Evolutionary conservation across 768 basidiomycete species (phyloP), one percentile per base, ranked within the genome.

Genomic region (Artomyces pyxidatus): DNA sequence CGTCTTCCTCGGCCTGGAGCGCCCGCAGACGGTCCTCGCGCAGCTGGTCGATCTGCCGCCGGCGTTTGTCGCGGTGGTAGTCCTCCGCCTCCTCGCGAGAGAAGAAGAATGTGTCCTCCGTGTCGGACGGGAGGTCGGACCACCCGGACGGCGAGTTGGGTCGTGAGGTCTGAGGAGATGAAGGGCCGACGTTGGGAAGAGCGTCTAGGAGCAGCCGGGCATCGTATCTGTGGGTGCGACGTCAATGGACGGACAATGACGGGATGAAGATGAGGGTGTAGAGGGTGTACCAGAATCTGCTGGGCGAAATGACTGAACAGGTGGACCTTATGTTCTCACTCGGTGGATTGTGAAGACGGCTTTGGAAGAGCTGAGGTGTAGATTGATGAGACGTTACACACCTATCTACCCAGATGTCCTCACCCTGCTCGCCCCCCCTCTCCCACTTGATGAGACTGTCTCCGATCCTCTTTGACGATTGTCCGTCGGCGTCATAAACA

Each of bases 91-190:
- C 90, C 6, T 73, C 71, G 0, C 75, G 75, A 0, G 79, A 72
- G 52, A 93, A 75, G 67, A 87, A 88, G 65, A 91, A 94, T 0
- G 77, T 84, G 56, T 94, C 90, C 67, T 93, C 91, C 4, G 79
- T 62, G 58, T 93, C 90, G 0, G 90, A 91, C 4, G 89, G 83
- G 2, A 93, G 74, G 62, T 90, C 85, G 0, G 83, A 84, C 89
- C 89, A 93, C 7, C 85, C 87, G 3, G 72, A 66, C 2, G 79
- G 76, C 0, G 81, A 78, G 21, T 61, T 64, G 1, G 73, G 48
- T 21, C 55, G 50, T 53, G 41, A 52, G 23, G 53, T 19, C 11
- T 43, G n/a, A 25, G 38, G 14, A 27, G 72, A 16, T 23, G 25
- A 12, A 9, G 25, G 16, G 4, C 38, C 21, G 27, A 25, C 47